Percentiles rank a stretch among this genome's conserved stretches.
Evolutionary conservation across 225 moss, liverwort and hornwort species (phyloP).

Genomic region (Lunularia cruciata): DNA sequence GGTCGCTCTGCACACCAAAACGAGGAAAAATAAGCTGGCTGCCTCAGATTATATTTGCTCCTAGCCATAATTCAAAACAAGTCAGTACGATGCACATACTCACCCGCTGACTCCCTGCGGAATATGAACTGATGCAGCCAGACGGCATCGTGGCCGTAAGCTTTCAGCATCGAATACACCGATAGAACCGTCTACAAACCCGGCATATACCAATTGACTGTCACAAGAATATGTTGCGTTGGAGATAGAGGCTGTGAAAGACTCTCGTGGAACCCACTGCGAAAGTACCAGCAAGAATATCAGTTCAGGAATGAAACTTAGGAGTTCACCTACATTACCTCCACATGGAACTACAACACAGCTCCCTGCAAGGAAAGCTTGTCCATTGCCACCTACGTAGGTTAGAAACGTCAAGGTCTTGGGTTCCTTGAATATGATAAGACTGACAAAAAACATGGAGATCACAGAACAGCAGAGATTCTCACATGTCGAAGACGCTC

Average conservation of each 20-base stretch:
- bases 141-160: constrained; percentile 82
- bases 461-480: neutral
- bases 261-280: constrained; percentile 88
- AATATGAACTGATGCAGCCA: constrained; percentile 84
- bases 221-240: constrained; percentile 96
- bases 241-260: constrained; percentile 81
- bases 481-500: constrained; percentile 82
- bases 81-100: neutral
- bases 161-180: constrained; percentile 96
- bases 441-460: neutral
- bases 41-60: neutral
- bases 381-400: neutral
- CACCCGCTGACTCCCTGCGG: constrained; percentile 95
- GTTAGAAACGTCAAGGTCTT: neutral
- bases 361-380: neutral
- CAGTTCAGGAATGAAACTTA: neutral
- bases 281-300: constrained; percentile 10
- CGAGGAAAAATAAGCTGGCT: neutral
- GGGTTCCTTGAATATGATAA: neutral
- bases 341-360: neutral
- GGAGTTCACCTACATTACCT: neutral
- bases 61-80: neutral
- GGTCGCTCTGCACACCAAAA: constrained; percentile 58
- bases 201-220: constrained; percentile 81
- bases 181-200: constrained; percentile 94